A percentile compares a stretch with the other conserved stretches of the same genome.
Evolutionary conservation across 1,139 yeast genomes (phyloP).

Genomic region (Geotrichum klebahnii): DNA sequence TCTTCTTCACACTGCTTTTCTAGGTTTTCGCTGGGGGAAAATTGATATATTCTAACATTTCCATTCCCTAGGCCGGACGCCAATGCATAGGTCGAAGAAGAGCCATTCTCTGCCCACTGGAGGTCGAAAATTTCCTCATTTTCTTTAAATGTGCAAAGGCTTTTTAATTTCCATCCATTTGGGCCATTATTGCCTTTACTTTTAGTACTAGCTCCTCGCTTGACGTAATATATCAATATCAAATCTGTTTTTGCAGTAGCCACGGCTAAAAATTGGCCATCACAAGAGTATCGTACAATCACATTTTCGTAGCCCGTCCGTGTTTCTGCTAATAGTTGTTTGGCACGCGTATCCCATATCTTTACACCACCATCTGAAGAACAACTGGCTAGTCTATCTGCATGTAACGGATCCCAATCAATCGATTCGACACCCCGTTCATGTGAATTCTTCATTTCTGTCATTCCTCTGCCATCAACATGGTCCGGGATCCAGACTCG

Average conservation of each 20-base stretch:
- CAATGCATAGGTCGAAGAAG: constrained; percentile 24
- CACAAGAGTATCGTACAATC: constrained; percentile 47
- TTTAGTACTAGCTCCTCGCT: not conserved
- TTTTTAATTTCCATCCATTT: constrained; percentile 19
- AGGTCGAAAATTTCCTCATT: constrained; percentile 41
- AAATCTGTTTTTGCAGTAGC: constrained; percentile 41
- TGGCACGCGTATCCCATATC: constrained; percentile 53
- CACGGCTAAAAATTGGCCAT: constrained; percentile 52
- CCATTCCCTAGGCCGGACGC: constrained; percentile 41
- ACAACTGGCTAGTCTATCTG: constrained; percentile 54
- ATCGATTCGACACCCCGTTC: constrained; percentile 44
- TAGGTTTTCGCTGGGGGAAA: constrained; percentile 21
- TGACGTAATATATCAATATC: constrained; percentile 23
- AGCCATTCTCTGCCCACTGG: constrained; percentile 35
- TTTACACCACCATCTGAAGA: constrained; percentile 52
- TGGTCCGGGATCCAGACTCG: constrained; percentile 33
- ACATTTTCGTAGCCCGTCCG: constrained; percentile 38
- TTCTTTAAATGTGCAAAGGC: constrained; percentile 26
- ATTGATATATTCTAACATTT: constrained; percentile 31
- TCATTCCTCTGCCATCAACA: constrained; percentile 28
- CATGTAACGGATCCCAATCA: constrained; percentile 59
- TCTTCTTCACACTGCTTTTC: not conserved
- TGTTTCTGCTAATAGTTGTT: constrained; percentile 41
- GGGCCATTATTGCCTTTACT: not conserved
- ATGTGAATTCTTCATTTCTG: constrained; percentile 26